These are phyloP conservation scores for Boletus rubescentipes DNA, from an alignment of 768 basidiomycete genomes.

Conservation along the genomic window DNA sequence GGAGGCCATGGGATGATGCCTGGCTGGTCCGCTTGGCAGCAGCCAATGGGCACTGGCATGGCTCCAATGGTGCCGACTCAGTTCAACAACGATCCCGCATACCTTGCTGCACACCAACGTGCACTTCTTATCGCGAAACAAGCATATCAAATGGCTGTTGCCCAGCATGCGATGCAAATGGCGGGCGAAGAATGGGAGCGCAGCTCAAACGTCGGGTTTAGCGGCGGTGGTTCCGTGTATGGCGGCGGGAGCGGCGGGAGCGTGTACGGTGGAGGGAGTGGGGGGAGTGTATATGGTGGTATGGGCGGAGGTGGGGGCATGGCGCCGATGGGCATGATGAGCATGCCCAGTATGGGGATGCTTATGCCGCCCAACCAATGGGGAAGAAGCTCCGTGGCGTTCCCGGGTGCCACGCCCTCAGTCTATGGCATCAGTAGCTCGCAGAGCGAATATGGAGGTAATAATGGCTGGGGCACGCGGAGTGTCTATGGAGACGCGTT, in stretches of 20 bases:
- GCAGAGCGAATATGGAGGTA: slow-evolving; percentile 65
- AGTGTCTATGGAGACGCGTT: slow-evolving; percentile 74
- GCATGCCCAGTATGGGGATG: slow-evolving; percentile 39
- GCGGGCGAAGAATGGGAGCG: slow-evolving; percentile 94
- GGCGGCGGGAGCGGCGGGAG: slow-evolving; percentile 43
- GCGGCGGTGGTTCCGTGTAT: slow-evolving; percentile 36
- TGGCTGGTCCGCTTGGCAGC: slow-evolving; percentile 35
- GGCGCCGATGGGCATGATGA: slow-evolving; percentile 40
- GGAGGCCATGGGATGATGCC: slow-evolving; percentile 31
- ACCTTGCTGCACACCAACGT: slow-evolving; percentile 78
- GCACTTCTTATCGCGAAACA: slow-evolving; percentile 87
- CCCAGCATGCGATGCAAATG: slow-evolving; percentile 84
- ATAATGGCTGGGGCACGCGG: slow-evolving; percentile 49
- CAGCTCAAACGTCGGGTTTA: slow-evolving; percentile 54
- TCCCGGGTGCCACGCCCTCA: slow-evolving; percentile 48
- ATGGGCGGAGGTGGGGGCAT: slow-evolving; percentile 33
- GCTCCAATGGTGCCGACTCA: slow-evolving; percentile 39
- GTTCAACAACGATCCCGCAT: slow-evolving; percentile 50
- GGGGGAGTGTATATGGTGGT: slow-evolving; percentile 50
- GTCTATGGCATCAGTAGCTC: slow-evolving; percentile 57
- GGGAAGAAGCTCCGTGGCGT: slow-evolving; percentile 48
- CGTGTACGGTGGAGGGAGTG: slow-evolving; percentile 38
- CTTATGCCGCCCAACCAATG: slow-evolving; percentile 39
- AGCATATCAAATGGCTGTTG: slow-evolving; percentile 86
- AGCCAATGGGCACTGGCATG: slow-evolving; percentile 27